Evolutionary conservation across 2,329 filamentous ascomycete species (phyloP).

Genomic region (Coniochaeta sp.): DNA sequence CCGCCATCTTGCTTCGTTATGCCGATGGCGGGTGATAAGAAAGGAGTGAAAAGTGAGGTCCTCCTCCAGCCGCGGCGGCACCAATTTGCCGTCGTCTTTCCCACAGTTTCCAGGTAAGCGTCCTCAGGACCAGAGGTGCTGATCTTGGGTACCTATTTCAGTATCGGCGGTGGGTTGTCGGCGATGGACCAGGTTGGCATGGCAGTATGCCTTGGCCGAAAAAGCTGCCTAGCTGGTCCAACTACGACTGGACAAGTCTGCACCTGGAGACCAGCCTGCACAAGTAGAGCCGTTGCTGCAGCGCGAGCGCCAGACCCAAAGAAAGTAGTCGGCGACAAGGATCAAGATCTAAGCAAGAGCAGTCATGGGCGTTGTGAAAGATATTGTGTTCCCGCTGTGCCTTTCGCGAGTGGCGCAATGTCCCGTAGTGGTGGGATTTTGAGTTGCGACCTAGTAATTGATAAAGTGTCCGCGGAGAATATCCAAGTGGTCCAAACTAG

Average conservation of each 20-base stretch:
- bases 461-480: neutral
- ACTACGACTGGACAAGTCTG: neutral
- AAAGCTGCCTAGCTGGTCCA: neutral
- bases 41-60: neutral
- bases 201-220: neutral
- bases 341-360: neutral
- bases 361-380: neutral
- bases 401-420: neutral
- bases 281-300: neutral
- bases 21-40: neutral
- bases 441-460: neutral
- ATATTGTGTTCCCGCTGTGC: neutral
- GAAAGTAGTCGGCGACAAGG: neutral
- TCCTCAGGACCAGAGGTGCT: neutral
- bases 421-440: neutral
- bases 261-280: neutral
- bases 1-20: conserved; percentile 13
- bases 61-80: neutral
- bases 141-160: neutral
- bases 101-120: neutral
- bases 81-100: neutral
- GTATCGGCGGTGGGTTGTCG: neutral
- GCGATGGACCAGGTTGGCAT: neutral
- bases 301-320: neutral
- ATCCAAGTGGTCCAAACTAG: neutral